Evolutionary conservation across 176 grass and related monocot species (phyloP), one percentile per base, ranked within the genome.

Genomic region (Cenchrus purpureus): DNA sequence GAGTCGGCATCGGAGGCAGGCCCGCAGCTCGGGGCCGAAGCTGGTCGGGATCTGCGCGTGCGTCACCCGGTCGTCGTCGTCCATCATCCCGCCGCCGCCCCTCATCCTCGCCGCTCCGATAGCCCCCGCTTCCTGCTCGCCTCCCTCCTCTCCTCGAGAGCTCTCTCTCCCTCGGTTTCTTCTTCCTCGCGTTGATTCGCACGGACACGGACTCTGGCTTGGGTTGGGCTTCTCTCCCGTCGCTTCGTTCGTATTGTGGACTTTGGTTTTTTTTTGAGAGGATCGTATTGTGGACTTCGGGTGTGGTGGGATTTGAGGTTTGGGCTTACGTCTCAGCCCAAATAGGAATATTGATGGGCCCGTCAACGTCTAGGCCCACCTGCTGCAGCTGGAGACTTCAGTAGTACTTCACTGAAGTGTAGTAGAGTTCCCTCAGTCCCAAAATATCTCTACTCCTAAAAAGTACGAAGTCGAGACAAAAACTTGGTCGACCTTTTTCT

Each of bases 11-110:
- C 93, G 93, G 76, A 98, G 97, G 83, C 97, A 95, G 55, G 97
- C 97, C 29, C 93, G 93, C 68, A 98, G 93, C 97, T 95, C 97
- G 78, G 90, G 97, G 77, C 97, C 97, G 86, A 98, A 98, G 86
- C 97, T 98, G 31, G 94, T 98, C 1, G 97, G 93, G 40, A 98
- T 98, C 97, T 98, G 90, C 65, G 97, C 91, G 86, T 98, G 89
- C 12, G 20, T 79, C 0, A 56, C 65, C 69, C 51, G 50, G 17
- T 82, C 88, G 2, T 91, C 92, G 51, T 92, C 88, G 25, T 85
- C 85, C 82, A 88, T 89, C 73, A 88, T 86, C 62, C 89, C 76
- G 54, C 91, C 82, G 8, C 62, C 84, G 11, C 72, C 45, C 69
- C 86, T 85, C 77, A 62, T 88, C 9, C 48, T 72, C 20, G 73